Evolutionary conservation across 1,284 basidiomycete species (phyloP), one percentile per base, ranked within the genome.

Genomic region (Volvariella volvacea): DNA sequence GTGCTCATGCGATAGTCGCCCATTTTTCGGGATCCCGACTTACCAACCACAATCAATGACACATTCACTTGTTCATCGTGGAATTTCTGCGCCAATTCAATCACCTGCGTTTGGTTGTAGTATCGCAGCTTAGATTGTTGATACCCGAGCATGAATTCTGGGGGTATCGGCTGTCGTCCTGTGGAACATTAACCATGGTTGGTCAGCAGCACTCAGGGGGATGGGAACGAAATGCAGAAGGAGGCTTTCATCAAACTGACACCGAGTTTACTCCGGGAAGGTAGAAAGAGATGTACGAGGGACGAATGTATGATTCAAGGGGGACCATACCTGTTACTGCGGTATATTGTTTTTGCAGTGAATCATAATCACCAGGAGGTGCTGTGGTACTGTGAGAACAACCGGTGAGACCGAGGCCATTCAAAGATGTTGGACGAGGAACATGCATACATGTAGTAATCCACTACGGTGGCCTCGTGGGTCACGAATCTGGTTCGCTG

Each of bases 41-140:
- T 14, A 44, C 61, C 66, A 19, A 68, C 59, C 6, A 68, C 64
- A 21, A 68, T 66, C 37, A 68, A 49, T 2, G 65, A 65, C 10
- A 69, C 64, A 41, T 63, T 64, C 4, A 68, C 63, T 22, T 64
- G 50, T 44, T 67, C 63, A 44, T 67, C 66, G 45, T 67, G 64
- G 51, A 68, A 68, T 8, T 58, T 46, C 45, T 67, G 64, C n/a
- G 66, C 66, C 3, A 69, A 39, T 42, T 64, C 62, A 12, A 63
- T 42, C 8, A 68, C 55, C 45, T 69, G 64, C 0, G 61, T 58
- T 46, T 68, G 61, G 44, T 68, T 67, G 51, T 54, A 68, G 46
- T 69, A 69, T 22, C 67, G 57, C n/a, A 69, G 55, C 47, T 67
- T 69, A 6, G 66, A 68, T 52, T 68, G 67, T 49, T 67, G 66